Evolutionary conservation across 2,329 filamentous ascomycete genomes (phyloP), one percentile per base, ranked within the genome.

Genomic region (Pseudogymnoascus sp.): DNA sequence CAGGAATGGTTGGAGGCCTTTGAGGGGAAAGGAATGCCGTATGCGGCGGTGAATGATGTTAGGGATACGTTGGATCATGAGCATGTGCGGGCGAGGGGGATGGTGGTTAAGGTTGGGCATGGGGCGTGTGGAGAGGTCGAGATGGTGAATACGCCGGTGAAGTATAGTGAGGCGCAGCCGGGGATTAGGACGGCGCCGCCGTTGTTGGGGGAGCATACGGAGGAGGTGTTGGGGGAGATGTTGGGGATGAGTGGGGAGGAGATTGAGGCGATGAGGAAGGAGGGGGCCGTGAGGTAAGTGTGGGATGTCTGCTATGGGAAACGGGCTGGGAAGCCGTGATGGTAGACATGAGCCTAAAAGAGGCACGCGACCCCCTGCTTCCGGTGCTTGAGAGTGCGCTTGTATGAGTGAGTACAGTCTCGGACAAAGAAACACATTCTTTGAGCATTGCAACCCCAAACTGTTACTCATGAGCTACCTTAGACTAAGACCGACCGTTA

Each of bases 11-110:
- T 97, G 3, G 83, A 88, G 1, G 79, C 93, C 0, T 87, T 97
- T 51, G 91, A 97, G 71, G 92, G 91, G n/a, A 89, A 84, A 64
- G 95, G 95, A 4, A 87, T 99, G 87, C 95, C 95, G 0, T 99
- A 95, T 72, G 90, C 93, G 0, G 91, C 93, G 1, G 89, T 99
- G 69, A 99, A 97, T 72, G 93, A 99, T 72, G 86, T 99, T 6
- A 89, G 95, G 74, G 84, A 81, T 18, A 91, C 95, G 0, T 78
- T 99, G 62, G 87, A 89, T 66, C 92, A 97, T 73, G 83, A 88
- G 66, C 95, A 99, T 76, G 91, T 91, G 77, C 79, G 77, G 77
- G 93, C 93, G 21, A 84, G 95, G 64, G 83, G 87, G 65, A 99
- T 99, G 95, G 89, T 99, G 1, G 85, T 90, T 12, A 89, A 96